Evolutionary conservation across 148 eudicot genomes (phyloP).

Genomic region (Fagopyrum tataricum): DNA sequence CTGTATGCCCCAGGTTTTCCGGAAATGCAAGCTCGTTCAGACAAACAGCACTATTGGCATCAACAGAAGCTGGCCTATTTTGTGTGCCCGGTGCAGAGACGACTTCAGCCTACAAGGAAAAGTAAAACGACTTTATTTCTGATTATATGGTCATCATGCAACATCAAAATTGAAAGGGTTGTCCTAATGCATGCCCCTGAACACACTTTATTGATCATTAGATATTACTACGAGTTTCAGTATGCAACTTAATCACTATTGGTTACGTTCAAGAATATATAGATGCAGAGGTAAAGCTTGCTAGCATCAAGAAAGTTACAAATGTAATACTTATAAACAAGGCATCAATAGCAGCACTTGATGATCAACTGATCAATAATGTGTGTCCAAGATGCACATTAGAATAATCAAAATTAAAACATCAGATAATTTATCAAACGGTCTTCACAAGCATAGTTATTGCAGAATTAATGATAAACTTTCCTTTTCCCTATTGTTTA

Average conservation of each 20-base stretch:
- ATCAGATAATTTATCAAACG: background rate
- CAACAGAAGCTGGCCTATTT: slow-evolving; percentile 19
- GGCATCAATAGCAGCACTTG: background rate
- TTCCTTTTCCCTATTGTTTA: background rate
- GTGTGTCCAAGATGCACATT: background rate
- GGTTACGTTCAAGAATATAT: background rate
- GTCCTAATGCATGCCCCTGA: background rate
- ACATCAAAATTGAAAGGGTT: background rate
- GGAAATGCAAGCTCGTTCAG: slow-evolving; percentile 26
- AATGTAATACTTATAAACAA: background rate
- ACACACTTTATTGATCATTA: background rate
- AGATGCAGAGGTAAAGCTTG: background rate
- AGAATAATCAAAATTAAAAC: background rate
- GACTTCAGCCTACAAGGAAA: slow-evolving; percentile 15
- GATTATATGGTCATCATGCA: background rate
- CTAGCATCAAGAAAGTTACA: background rate
- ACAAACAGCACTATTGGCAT: slow-evolving; percentile 20
- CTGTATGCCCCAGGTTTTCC: slow-evolving; percentile 19
- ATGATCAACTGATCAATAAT: background rate
- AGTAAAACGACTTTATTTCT: background rate
- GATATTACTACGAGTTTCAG: background rate
- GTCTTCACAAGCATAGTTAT: background rate
- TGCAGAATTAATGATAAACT: background rate
- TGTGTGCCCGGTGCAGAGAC: background rate
- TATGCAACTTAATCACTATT: background rate